phyloP scores from a whole-genome alignment of 208 protist genomes.

The Trypanosomatidae sp. region DNA sequence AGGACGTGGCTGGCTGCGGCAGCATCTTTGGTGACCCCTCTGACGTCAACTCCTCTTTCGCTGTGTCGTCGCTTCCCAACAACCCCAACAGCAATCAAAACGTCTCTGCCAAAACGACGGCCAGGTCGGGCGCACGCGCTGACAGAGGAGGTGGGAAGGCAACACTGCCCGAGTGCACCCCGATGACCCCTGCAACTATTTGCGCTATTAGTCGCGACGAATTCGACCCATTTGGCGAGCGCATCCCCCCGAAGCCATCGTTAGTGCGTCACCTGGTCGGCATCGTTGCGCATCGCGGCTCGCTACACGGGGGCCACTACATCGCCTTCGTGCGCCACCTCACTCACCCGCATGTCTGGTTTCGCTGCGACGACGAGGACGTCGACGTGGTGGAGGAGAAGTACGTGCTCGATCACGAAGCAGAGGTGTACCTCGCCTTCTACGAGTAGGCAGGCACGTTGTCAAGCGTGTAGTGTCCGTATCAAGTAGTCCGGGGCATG shows the following conservation, averaged over 20 bases:
- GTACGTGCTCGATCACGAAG: constrained; percentile 43
- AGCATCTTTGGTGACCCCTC: constrained; percentile 1
- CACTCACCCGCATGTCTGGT: constrained; percentile 60
- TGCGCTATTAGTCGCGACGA: constrained; percentile 15
- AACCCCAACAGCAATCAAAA: neutral
- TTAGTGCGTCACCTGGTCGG: constrained; percentile 65
- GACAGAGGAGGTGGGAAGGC: neutral
- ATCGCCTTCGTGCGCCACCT: constrained; percentile 78
- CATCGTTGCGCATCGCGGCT: constrained; percentile 83
- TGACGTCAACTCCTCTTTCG: constrained; percentile 6
- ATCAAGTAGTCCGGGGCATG: neutral
- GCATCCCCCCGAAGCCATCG: constrained; percentile 22
- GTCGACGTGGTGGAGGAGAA: constrained; percentile 70
- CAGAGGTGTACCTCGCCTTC: constrained; percentile 83
- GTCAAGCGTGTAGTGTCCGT: neutral
- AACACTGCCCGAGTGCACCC: neutral
- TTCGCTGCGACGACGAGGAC: constrained; percentile 87
- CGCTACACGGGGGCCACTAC: constrained; percentile 86
- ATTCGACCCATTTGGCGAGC: constrained; percentile 40
- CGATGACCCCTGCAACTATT: constrained; percentile 12
- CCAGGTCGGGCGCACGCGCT: neutral
- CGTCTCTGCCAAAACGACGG: neutral
- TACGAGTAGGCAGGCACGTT: constrained; percentile 63
- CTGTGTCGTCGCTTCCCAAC: neutral
- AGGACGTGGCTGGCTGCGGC: constrained; percentile 11